Evolutionary conservation across 139 green algal species (phyloP).

Genomic region (Tetradesmus lagerheimii): DNA sequence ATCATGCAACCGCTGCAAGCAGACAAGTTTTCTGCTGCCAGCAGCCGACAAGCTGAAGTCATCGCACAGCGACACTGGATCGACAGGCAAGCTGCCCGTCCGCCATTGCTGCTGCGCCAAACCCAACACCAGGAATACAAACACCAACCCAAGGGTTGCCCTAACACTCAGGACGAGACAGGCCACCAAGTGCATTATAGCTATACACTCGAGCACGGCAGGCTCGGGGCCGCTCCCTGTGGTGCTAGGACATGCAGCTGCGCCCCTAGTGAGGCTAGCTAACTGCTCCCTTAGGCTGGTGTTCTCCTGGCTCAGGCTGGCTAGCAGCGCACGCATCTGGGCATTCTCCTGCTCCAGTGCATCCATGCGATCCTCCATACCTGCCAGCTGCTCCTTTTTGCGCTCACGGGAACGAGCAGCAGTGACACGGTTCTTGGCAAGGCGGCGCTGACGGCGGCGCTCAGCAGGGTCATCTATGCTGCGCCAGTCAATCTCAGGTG

Average conservation of each 20-base stretch:
- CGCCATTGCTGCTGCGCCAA: neutral
- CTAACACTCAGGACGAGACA: conserved; percentile 19
- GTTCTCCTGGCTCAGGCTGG: conserved; percentile 59
- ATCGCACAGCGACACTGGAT: neutral
- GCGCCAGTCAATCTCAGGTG: conserved; percentile 67
- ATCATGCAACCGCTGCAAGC: neutral
- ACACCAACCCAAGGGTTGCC: neutral
- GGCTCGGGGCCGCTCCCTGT: conserved; percentile 44
- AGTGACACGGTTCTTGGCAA: conserved; percentile 79
- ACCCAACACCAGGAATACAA: neutral
- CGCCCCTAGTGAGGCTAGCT: conserved; percentile 54
- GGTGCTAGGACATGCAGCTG: neutral
- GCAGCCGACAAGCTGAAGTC: neutral
- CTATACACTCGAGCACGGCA: conserved; percentile 54
- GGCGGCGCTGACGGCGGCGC: conserved; percentile 65
- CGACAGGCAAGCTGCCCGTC: neutral
- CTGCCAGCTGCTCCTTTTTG: conserved; percentile 69
- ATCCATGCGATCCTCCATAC: conserved; percentile 60
- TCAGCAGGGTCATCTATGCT: conserved; percentile 70
- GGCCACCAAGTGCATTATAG: conserved; percentile 54
- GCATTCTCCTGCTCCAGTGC: conserved; percentile 60
- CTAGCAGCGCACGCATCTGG: conserved; percentile 58
- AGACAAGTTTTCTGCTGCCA: neutral
- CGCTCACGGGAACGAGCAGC: conserved; percentile 67
- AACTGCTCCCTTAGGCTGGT: conserved; percentile 59